These are phyloP conservation scores for Rhodomyrtus psidioides DNA, from an alignment of 441 rosid species.

Conservation along the genomic window DNA sequence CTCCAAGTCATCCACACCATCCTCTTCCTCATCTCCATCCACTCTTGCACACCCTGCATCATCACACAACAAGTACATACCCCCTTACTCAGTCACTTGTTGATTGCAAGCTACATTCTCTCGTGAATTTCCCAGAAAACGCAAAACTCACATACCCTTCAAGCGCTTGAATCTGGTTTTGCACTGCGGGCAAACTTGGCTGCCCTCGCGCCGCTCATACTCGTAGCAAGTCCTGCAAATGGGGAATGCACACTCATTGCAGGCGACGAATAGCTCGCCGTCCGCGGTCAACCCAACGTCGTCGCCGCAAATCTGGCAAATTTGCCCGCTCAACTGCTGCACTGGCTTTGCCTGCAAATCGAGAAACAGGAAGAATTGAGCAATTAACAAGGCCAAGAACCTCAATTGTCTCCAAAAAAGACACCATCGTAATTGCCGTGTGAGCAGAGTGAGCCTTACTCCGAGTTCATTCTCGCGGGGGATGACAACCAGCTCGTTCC, in stretches of 20 bases:
- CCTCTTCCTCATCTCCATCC: constrained; percentile 52
- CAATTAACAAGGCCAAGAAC: neutral
- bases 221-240: constrained; percentile 46
- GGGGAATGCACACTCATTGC: constrained; percentile 56
- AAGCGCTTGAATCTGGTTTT: constrained; percentile 52
- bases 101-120: neutral
- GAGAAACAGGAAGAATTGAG: neutral
- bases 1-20: constrained; percentile 44
- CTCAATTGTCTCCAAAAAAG: neutral
- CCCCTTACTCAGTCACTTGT: neutral
- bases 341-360: constrained; percentile 19
- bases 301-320: constrained; percentile 46
- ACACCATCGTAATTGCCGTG: neutral
- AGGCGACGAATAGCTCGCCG: constrained; percentile 43
- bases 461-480: constrained; percentile 23
- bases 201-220: constrained; percentile 47
- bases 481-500: constrained; percentile 36
- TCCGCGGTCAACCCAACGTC: constrained; percentile 29
- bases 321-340: constrained; percentile 21
- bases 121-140: neutral
- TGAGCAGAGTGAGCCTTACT: constrained; percentile 10
- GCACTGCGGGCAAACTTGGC: constrained; percentile 48
- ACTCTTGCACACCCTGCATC: constrained; percentile 40
- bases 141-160: constrained; percentile 17
- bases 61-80: neutral